Conservation (phyloP, 2,329 filamentous ascomycete genomes). For the Xylariaceae sp. region DNA sequence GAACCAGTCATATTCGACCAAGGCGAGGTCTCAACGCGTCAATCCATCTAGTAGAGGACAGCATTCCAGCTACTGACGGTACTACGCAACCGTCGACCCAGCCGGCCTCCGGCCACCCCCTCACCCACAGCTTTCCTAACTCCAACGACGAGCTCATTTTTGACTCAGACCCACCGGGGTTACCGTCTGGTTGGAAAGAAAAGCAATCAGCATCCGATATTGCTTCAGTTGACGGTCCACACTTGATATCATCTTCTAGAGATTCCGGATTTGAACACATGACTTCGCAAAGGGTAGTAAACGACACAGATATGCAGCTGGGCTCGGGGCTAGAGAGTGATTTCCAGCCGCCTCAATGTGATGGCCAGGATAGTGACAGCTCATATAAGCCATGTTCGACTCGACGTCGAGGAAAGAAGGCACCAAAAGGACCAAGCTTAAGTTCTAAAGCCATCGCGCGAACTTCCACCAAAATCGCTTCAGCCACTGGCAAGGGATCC, state of each 20-base stretch:
- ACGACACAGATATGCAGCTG: neutral
- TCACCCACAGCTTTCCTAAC: neutral
- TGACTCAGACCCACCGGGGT: conserved; percentile 3
- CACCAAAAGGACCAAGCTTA: neutral
- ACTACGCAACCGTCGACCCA: conserved; percentile 17
- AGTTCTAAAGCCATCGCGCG: conserved; percentile 1
- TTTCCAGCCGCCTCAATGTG: conserved; percentile 6
- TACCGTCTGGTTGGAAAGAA: neutral
- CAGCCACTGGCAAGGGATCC: neutral
- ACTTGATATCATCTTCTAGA: neutral
- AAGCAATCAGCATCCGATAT: neutral
- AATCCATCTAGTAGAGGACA: conserved; percentile 1
- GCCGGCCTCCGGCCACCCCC: conserved; percentile 12
- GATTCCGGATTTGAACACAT: conserved; percentile 10
- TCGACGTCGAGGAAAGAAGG: conserved; percentile 7
- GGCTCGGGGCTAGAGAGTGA: neutral
- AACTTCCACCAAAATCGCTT: neutral
- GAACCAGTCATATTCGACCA: neutral
- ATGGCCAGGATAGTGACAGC: conserved; percentile 10
- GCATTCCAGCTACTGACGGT: neutral
- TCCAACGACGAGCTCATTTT: conserved; percentile 12
- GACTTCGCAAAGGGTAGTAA: neutral
- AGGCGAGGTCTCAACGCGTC: neutral
- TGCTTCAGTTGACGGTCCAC: neutral
- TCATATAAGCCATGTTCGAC: conserved; percentile 5